Percentiles rank a stretch among this genome's conserved stretches.
These are phyloP conservation scores for Clavariopsis aquatica DNA, from an alignment of 495 filamentous ascomycete genomes.

Conservation along the genomic window DNA sequence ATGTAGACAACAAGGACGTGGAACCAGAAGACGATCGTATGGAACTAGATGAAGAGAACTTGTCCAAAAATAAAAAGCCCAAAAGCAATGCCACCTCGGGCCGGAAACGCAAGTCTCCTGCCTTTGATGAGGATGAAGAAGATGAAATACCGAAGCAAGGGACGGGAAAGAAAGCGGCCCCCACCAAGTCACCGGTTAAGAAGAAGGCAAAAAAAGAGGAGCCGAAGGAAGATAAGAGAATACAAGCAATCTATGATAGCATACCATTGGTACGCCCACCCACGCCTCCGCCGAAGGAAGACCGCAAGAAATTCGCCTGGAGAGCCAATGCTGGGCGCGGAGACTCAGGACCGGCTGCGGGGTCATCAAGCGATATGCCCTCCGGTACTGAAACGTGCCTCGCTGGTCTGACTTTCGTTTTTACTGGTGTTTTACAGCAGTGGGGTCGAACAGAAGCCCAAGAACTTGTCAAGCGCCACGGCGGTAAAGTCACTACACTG, in stretches of 20 bases:
- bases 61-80: conserved; percentile 45
- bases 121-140: conserved; percentile 51
- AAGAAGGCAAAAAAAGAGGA: conserved; percentile 60
- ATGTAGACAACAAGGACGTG: conserved; percentile 48
- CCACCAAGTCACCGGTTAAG: conserved; percentile 47
- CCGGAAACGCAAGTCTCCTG: conserved; percentile 60
- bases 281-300: conserved; percentile 66
- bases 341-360: conserved; percentile 54
- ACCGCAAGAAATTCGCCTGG: conserved; percentile 72
- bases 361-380: conserved; percentile 71
- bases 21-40: conserved; percentile 48
- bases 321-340: conserved; percentile 42
- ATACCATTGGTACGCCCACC: conserved; percentile 81
- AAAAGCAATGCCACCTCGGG: conserved; percentile 47
- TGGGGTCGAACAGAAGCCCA: conserved; percentile 85
- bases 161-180: conserved; percentile 31
- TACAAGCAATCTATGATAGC: conserved; percentile 82
- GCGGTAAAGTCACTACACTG: conserved; percentile 81
- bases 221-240: conserved; percentile 59
- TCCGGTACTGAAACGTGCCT: conserved; percentile 86
- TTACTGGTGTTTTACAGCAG: conserved; percentile 80
- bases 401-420: conserved; percentile 93
- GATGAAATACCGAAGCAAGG: conserved; percentile 47
- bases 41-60: conserved; percentile 43
- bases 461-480: conserved; percentile 84